Evolutionary conservation across 2,329 filamentous ascomycete species (phyloP).

Genomic region (Cryphonectria radicalis): DNA sequence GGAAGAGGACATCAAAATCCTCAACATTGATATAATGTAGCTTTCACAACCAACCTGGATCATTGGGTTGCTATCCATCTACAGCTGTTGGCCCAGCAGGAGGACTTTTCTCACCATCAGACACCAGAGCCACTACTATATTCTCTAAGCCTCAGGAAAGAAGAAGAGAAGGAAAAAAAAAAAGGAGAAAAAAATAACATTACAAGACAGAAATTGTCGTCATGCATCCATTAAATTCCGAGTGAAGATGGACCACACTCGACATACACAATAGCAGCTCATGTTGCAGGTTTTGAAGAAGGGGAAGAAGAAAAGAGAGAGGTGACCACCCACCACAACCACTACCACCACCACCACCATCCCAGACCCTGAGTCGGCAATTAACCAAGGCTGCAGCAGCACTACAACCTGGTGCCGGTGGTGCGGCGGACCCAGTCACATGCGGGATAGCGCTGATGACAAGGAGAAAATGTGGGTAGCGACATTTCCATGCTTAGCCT

Average conservation of each 20-base stretch:
- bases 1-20: conserved; percentile 95
- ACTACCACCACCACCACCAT: not conserved
- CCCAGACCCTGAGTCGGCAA: not conserved
- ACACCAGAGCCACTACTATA: not conserved
- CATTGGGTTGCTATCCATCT: no score
- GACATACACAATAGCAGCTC: not conserved
- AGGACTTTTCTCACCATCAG: not conserved
- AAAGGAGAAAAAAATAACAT: not conserved
- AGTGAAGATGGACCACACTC: not conserved
- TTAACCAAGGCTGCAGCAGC: not conserved
- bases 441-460: conserved; percentile 8
- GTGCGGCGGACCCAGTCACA: not conserved
- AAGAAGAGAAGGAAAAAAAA: not conserved
- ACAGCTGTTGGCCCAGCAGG: no score
- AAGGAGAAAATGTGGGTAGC: conserved; percentile 4
- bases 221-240: not conserved
- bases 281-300: not conserved
- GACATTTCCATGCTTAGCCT: conserved; percentile 5
- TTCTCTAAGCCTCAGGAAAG: not conserved
- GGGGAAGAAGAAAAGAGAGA: not conserved
- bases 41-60: not conserved
- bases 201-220: not conserved
- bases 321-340: no score
- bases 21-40: conserved; percentile 75
- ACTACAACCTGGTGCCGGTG: not conserved